Evolutionary conservation across 306 rosid species (phyloP), one percentile per base, ranked within the genome.

Genomic region (Lathyrus sativus): DNA sequence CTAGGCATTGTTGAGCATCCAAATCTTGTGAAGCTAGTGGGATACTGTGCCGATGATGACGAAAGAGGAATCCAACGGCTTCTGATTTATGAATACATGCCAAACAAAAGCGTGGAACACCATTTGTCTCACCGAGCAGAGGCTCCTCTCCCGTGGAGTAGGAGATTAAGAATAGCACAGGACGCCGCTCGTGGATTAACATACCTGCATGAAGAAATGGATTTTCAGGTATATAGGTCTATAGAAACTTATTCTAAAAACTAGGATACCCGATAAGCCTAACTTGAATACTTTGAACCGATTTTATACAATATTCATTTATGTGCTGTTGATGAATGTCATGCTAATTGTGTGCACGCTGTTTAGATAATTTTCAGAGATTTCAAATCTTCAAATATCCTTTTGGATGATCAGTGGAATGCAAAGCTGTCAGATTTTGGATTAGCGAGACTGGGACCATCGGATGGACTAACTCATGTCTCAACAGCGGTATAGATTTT

Each of bases 361-460:
- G 51, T 59, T 70, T 67, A 93, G 98, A 95, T 95, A 74, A 95
- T 95, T 76, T 95, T 95, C 80, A 85, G 99, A 83, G 99, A 95
- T 80, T 95, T 95, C 82, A 95, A 95, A 70, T 88, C 99, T 41
- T 95, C 99, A 18, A 95, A 95, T 70, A 90, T 95, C 78, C 97
- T 95, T 71, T 79, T 95, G 74, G 99, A 95, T 17, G 95, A 87
- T 78, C 83, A 87, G 3, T 95, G 99, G 99, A 88, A 90, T 35
- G 99, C 99, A 19, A 95, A 95, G 86, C 89, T 95, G 19, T 95
- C 97, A 28, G 99, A 95, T 78, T 95, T 95, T 51, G 99, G 99
- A 67, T 84, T 95, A 71, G 99, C 99, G 31, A 85, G 99, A 85
- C 83, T 95, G 77, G 97, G 99, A 60, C 99, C 97, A 31, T 42